These are phyloP conservation scores for Xylariomycetidae sp. DNA, from an alignment of 2,329 filamentous ascomycete species.

Conservation along the genomic window DNA sequence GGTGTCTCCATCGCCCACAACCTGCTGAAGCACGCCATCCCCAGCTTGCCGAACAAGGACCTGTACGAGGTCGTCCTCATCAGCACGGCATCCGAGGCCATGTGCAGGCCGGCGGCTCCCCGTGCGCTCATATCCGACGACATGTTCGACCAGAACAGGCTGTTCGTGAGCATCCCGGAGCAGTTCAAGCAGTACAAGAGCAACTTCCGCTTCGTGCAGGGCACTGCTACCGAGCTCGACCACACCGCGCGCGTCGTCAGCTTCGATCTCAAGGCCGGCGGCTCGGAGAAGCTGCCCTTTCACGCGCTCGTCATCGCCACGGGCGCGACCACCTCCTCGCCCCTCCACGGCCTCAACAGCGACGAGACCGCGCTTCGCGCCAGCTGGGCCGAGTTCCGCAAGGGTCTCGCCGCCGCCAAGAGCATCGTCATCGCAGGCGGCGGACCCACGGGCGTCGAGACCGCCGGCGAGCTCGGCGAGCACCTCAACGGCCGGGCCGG, in stretches of 20 bases:
- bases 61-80: constrained; percentile 38
- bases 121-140: constrained; percentile 42
- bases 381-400: constrained; percentile 35
- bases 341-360: constrained; percentile 34
- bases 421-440: constrained; percentile 40
- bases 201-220: constrained; percentile 39
- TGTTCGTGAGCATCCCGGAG: constrained; percentile 36
- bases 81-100: constrained; percentile 34
- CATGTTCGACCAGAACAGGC: constrained; percentile 37
- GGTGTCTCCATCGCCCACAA: constrained; percentile 50
- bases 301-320: constrained; percentile 46
- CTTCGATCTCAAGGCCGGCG: constrained; percentile 12
- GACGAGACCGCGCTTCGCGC: constrained; percentile 28
- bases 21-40: constrained; percentile 46
- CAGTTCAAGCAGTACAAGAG: constrained; percentile 35
- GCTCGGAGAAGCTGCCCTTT: constrained; percentile 26
- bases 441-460: constrained; percentile 41
- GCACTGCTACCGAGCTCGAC: constrained; percentile 32
- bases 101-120: constrained; percentile 40
- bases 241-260: constrained; percentile 28
- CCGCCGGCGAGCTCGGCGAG: constrained; percentile 46
- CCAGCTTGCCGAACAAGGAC: constrained; percentile 30
- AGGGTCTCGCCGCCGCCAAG: constrained; percentile 32
- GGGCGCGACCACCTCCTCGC: constrained; percentile 40
- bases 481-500: constrained; percentile 42